Evolutionary conservation across 495 filamentous ascomycete genomes (phyloP), one percentile per base, ranked within the genome.

Genomic region (Alectoria sarmentosa): DNA sequence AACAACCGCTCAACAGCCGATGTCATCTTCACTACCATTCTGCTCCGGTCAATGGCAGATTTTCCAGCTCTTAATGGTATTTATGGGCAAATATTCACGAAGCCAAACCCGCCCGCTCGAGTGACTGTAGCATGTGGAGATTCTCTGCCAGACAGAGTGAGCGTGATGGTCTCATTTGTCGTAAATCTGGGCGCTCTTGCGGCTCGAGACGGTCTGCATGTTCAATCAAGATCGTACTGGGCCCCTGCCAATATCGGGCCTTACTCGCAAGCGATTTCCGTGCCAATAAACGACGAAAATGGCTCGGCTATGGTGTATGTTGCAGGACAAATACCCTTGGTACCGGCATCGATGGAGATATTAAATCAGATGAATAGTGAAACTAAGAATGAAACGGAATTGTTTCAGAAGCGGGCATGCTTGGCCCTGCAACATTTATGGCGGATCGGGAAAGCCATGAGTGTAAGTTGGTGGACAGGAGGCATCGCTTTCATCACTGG

Each of bases 191-290:
- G 78, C 15, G 26, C 68, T 9, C 71, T 73, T 48, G 62, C 64
- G 34, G 34, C 60, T 59, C 75, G 79, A 60, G 79, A 80, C 15
- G 86, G 86, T 3, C 81, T 99, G 1, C 94, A 99, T 73, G 92
- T 99, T 5, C 95, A 98, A 72, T 91, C 89, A 21, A 82, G 89
- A 34, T 94, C 90, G 5, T 97, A 98, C 80, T 99, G 94, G 94
- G 95, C 94, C 1, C 94, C 94, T 0, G 92, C 95, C 11, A 98
- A 98, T 68, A 99, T 99, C 61, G 94, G 94, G 0, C 94, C 95
- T 0, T 99, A 99, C 73, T 95, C 91, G 17, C 94, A 99, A 76
- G 91, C 94, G 1, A 85, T 94, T 56, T 79, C 84, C 23, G 73
- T 85, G 26, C 85, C 85, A 38, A 44, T 49, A 63, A 68, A 70